Evolutionary conservation across 176 grass and related monocot species (phyloP).

Genomic region (Aegilops tauschii): DNA sequence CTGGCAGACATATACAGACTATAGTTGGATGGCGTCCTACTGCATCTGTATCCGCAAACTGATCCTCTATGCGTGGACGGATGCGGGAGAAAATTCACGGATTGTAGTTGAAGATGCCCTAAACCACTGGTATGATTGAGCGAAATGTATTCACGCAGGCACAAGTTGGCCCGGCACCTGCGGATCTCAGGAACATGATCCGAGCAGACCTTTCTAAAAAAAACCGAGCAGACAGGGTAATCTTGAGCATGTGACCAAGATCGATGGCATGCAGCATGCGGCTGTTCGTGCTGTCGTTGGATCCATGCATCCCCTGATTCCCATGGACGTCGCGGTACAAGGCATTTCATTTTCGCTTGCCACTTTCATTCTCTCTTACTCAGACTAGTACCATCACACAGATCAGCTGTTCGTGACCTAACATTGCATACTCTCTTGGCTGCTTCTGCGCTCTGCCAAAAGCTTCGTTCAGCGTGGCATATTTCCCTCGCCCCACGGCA

Average conservation of each 20-base stretch:
- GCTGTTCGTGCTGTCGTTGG: not conserved
- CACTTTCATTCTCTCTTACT: too few species aligned
- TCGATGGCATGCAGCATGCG: not conserved
- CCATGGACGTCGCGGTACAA: not conserved
- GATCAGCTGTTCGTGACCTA: not conserved
- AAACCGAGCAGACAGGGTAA: not conserved
- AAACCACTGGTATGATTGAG: not conserved
- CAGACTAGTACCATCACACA: not conserved
- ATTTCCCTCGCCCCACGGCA: not conserved
- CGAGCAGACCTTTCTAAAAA: not conserved
- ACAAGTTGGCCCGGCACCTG: not conserved
- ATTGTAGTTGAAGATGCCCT: too few species aligned
- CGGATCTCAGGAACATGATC: not conserved
- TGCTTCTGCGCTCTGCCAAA: not conserved
- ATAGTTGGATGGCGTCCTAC: too few species aligned
- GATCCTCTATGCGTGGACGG: too few species aligned
- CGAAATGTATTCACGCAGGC: not conserved
- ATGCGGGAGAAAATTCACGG: too few species aligned
- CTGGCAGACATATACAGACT: too few species aligned
- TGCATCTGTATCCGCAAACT: too few species aligned
- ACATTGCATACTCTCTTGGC: not conserved
- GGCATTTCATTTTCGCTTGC: not conserved
- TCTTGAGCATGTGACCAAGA: conserved; percentile 6
- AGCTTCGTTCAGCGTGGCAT: conserved; percentile 5
- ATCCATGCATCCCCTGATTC: not conserved